These are phyloP conservation scores for Phytophthora parvispora DNA, from an alignment of 352 stramenopile species.

Conservation along the genomic window DNA sequence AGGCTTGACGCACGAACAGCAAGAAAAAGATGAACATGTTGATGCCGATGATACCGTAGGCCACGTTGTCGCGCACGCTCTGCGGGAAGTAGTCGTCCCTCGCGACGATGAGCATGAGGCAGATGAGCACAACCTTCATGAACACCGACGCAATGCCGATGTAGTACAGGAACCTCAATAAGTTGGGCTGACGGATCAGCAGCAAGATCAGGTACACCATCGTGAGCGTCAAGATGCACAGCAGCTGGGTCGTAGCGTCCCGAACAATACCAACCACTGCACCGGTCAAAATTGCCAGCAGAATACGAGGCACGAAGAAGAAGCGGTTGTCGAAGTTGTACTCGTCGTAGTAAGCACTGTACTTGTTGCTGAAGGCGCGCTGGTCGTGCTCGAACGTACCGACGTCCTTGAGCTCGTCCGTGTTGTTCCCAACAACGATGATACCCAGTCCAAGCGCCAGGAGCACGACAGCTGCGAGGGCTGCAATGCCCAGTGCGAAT, in stretches of 20 bases:
- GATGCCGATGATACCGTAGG: slow-evolving; percentile 88
- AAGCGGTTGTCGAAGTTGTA: slow-evolving; percentile 93
- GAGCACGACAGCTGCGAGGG: slow-evolving; percentile 57
- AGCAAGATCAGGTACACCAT: slow-evolving; percentile 79
- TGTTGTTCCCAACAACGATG: slow-evolving; percentile 72
- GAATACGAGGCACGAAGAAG: slow-evolving; percentile 87
- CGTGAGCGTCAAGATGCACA: slow-evolving; percentile 77
- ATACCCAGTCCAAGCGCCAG: slow-evolving; percentile 77
- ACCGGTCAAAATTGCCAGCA: slow-evolving; percentile 77
- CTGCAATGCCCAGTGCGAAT: slow-evolving; percentile 55
- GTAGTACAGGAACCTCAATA: slow-evolving; percentile 88
- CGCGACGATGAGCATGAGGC: slow-evolving; percentile 83
- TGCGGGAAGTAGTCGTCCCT: slow-evolving; percentile 88
- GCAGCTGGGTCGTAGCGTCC: slow-evolving; percentile 76
- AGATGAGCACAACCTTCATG: slow-evolving; percentile 86
- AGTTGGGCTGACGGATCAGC: slow-evolving; percentile 75
- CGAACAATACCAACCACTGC: slow-evolving; percentile 78
- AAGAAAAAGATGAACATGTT: slow-evolving; percentile 90
- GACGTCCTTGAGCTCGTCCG: slow-evolving; percentile 77
- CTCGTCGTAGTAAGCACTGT: slow-evolving; percentile 90
- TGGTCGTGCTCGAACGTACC: slow-evolving; percentile 84
- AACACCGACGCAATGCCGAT: slow-evolving; percentile 82
- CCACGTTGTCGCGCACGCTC: slow-evolving; percentile 80
- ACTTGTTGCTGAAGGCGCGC: slow-evolving; percentile 82
- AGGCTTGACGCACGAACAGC: slow-evolving; percentile 82